phyloP scores from a whole-genome alignment of 352 stramenopile genomes.

The Phytophthora macrochlamydospora region DNA sequence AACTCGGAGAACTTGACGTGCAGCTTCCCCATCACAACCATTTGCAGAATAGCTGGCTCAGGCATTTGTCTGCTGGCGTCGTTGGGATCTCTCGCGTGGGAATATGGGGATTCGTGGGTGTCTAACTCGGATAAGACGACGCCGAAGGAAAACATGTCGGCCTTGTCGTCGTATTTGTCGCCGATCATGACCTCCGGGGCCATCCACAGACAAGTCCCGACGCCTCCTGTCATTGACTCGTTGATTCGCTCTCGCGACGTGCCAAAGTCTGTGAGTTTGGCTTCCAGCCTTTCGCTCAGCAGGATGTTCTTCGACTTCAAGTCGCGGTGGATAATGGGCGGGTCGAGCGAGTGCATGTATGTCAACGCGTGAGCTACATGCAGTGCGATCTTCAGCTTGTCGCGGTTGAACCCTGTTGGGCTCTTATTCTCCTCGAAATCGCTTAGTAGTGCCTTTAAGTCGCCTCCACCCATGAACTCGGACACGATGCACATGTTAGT shows the following conservation, averaged over 20 bases:
- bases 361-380: conserved; percentile 41
- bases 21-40: conserved; percentile 52
- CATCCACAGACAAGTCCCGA: conserved; percentile 48
- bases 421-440: conserved; percentile 25
- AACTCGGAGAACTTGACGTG: conserved; percentile 41
- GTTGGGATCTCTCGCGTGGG: conserved; percentile 29
- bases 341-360: conserved; percentile 49
- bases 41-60: conserved; percentile 47
- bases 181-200: conserved; percentile 49
- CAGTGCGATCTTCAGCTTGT: conserved; percentile 44
- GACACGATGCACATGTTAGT: conserved; percentile 53
- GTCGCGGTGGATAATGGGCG: conserved; percentile 49
- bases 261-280: conserved; percentile 56
- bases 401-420: conserved; percentile 32
- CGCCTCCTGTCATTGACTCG: conserved; percentile 38
- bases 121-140: conserved; percentile 45
- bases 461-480: conserved; percentile 62
- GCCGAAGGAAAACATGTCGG: conserved; percentile 53
- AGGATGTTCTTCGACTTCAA: conserved; percentile 62
- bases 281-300: conserved; percentile 34
- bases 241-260: conserved; percentile 35
- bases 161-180: conserved; percentile 43
- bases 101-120: conserved; percentile 32
- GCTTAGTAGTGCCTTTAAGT: conserved; percentile 48
- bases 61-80: conserved; percentile 32